These are phyloP conservation scores for Hymenoscyphus repandus DNA, from an alignment of 2,329 filamentous ascomycete genomes.

Conservation along the genomic window DNA sequence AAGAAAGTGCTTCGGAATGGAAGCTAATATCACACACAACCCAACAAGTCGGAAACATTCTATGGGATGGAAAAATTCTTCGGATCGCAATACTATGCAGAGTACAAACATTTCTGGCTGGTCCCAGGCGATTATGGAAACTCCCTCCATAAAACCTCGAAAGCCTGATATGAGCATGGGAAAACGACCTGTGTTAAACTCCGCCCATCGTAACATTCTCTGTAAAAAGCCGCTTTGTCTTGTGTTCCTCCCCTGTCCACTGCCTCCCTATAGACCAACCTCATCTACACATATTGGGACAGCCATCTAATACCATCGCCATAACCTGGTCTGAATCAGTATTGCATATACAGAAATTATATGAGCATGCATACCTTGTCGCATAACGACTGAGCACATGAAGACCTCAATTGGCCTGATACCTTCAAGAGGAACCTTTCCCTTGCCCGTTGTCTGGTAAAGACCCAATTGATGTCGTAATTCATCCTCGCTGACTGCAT, in stretches of 20 bases:
- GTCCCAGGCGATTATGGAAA: conserved; percentile 18
- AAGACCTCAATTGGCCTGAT: conserved; percentile 96
- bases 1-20: neutral
- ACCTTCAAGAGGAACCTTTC: conserved; percentile 85
- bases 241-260: conserved; percentile 5
- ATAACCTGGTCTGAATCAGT: conserved; percentile 51
- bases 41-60: neutral
- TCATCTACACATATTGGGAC: conserved; percentile 77
- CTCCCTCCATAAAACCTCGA: conserved; percentile 17
- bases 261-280: neutral
- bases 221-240: conserved; percentile 14
- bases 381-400: conserved; percentile 98
- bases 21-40: neutral
- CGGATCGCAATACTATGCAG: conserved; percentile 29
- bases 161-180: conserved; percentile 21
- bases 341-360: conserved; percentile 1
- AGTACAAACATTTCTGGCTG: conserved; percentile 25
- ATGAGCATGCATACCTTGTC: conserved; percentile 61
- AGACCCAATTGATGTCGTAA: conserved; percentile 85
- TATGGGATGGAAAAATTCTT: conserved; percentile 20
- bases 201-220: conserved; percentile 28
- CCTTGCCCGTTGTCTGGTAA: conserved; percentile 95
- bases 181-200: conserved; percentile 30
- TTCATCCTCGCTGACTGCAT: conserved; percentile 93
- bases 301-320: conserved; percentile 89